phyloP scores from a whole-genome alignment of 306 rosid species.

The Gynostemma pentaphyllum region DNA sequence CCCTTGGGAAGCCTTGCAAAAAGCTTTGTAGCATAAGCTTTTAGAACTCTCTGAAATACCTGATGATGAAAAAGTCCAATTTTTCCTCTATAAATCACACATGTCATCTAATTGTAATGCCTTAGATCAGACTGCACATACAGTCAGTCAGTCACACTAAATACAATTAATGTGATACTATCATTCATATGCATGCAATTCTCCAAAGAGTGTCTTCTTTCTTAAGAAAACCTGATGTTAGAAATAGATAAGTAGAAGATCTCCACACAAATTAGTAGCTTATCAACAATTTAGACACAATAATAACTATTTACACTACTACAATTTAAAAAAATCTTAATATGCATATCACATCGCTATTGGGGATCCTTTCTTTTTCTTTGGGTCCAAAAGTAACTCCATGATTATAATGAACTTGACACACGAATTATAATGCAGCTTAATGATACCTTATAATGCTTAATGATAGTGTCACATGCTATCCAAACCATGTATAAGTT shows the following conservation, averaged over 20 bases:
- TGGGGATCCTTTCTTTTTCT: background rate
- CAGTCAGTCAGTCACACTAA: background rate
- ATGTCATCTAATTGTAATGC: background rate
- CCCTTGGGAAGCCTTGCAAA: slow-evolving; percentile 92
- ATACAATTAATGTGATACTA: background rate
- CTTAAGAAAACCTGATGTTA: background rate
- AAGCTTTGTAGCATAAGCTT: slow-evolving; percentile 86
- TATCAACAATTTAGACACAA: background rate
- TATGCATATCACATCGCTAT: background rate
- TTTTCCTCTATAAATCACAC: background rate
- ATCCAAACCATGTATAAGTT: background rate
- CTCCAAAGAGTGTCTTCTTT: background rate
- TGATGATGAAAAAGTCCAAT: slow-evolving; percentile 21
- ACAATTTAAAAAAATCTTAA: background rate
- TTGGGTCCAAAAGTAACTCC: background rate
- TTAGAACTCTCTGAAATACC: slow-evolving; percentile 94
- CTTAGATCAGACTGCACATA: background rate
- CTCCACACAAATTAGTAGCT: background rate
- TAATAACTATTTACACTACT: background rate
- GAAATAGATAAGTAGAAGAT: background rate
- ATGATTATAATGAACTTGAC: background rate
- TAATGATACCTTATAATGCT: background rate
- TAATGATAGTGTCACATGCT: background rate
- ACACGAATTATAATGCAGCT: background rate
- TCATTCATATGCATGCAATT: background rate